Percentiles rank a stretch among this genome's conserved stretches.
Evolutionary conservation across 2,329 filamentous ascomycete genomes (phyloP).

Genomic region (Chaetothyriales sp.): DNA sequence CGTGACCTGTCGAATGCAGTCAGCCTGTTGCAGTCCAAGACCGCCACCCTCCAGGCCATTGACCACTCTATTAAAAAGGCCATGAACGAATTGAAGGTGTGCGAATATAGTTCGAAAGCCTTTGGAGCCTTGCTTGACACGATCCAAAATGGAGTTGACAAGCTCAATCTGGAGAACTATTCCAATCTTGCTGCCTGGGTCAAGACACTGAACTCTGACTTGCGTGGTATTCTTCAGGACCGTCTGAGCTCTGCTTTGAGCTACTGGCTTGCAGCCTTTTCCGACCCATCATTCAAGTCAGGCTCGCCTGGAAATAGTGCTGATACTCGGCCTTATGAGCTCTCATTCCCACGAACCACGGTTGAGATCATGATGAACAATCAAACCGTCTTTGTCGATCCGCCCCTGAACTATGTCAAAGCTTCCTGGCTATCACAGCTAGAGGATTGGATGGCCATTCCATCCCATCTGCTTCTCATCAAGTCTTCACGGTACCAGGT

Average conservation of each 20-base stretch:
- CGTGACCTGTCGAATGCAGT: conserved; percentile 81
- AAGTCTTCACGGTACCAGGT: conserved; percentile 94
- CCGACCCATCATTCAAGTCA: conserved; percentile 33
- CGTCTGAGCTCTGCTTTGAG: conserved; percentile 72
- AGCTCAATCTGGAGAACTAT: conserved; percentile 90
- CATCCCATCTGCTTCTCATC: conserved; percentile 85
- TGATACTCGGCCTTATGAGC: conserved; percentile 35
- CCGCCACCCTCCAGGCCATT: conserved; percentile 60
- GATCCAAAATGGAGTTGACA: conserved; percentile 86
- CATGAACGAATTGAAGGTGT: conserved; percentile 66
- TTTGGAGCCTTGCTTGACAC: conserved; percentile 69
- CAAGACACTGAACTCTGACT: conserved; percentile 65
- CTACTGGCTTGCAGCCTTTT: conserved; percentile 76
- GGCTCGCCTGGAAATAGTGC: conserved; percentile 19
- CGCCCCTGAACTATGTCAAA: conserved; percentile 77
- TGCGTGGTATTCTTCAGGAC: conserved; percentile 64
- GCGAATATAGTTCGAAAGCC: conserved; percentile 62
- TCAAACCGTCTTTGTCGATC: conserved; percentile 91
- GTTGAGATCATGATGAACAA: conserved; percentile 97
- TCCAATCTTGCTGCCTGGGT: conserved; percentile 90
- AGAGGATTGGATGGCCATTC: conserved; percentile 81
- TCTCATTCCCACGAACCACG: conserved; percentile 41
- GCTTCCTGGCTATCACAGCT: conserved; percentile 89
- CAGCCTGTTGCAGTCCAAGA: conserved; percentile 77
- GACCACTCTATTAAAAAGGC: conserved; percentile 71